These are phyloP conservation scores for Pholiota molesta DNA, from an alignment of 768 basidiomycete species.

Conservation along the genomic window DNA sequence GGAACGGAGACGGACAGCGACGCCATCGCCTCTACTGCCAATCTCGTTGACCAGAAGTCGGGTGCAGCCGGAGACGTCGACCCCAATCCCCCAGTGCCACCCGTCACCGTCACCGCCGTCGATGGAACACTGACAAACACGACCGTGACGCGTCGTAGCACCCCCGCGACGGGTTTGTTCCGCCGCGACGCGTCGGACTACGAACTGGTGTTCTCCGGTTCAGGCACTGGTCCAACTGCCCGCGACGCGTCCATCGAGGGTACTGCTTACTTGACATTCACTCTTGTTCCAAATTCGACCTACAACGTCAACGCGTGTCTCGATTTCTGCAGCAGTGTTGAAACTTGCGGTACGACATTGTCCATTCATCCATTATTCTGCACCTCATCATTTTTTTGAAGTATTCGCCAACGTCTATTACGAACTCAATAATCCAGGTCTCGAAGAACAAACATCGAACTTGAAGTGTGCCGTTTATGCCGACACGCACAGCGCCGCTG, in stretches of 20 bases:
- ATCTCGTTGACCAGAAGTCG: constrained; percentile 41
- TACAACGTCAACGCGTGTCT: constrained; percentile 48
- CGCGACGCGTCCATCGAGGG: constrained; percentile 48
- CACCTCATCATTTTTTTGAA: constrained; percentile 17
- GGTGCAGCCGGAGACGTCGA: constrained; percentile 28
- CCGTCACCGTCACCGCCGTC: constrained; percentile 44
- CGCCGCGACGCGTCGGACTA: constrained; percentile 33
- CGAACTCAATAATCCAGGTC: constrained; percentile 46
- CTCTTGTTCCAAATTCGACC: constrained; percentile 45
- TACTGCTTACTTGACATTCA: constrained; percentile 53
- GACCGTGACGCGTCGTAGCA: constrained; percentile 17
- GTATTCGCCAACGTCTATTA: constrained; percentile 55
- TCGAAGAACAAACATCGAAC: constrained; percentile 45
- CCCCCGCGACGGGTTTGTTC: constrained; percentile 12
- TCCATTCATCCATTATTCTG: not conserved
- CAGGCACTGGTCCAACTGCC: constrained; percentile 35
- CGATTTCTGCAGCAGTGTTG: constrained; percentile 38
- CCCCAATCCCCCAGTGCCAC: constrained; percentile 38
- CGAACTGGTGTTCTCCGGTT: constrained; percentile 41
- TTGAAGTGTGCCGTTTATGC: constrained; percentile 51
- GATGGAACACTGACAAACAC: constrained; percentile 40
- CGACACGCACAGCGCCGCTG: constrained; percentile 42
- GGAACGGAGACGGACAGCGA: constrained; percentile 34
- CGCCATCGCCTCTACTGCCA: constrained; percentile 37
- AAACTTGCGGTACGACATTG: constrained; percentile 43